Percentiles rank a stretch among this genome's conserved stretches.
phyloP scores from a whole-genome alignment of 2,329 filamentous ascomycete genomes.

The Sporothrix globosa region DNA sequence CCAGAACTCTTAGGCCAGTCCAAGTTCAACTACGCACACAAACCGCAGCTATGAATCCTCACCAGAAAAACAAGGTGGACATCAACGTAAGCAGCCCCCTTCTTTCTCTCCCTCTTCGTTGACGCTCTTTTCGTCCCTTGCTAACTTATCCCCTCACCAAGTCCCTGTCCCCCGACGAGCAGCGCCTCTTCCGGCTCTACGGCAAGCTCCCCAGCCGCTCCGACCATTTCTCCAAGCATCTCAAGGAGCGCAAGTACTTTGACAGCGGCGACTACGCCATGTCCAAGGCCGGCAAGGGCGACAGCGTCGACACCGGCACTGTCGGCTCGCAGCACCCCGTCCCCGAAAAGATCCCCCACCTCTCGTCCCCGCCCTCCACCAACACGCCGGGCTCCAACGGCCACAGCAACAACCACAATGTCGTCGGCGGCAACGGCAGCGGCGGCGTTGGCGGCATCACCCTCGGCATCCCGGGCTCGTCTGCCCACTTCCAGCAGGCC shows the following conservation, averaged over 20 bases:
- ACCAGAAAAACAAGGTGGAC: conserved; percentile 98
- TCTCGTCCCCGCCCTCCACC: conserved; percentile 65
- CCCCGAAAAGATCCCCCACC: conserved; percentile 92
- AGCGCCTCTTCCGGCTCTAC: conserved; percentile 94
- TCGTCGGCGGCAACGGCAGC: conserved; percentile 40
- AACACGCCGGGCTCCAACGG: conserved; percentile 35
- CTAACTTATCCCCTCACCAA: conserved; percentile 47
- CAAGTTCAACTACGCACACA: not conserved
- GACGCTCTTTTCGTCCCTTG: too few species aligned
- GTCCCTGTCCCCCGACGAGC: conserved; percentile 92
- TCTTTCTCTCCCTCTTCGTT: not conserved
- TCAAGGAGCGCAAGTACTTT: conserved; percentile 99
- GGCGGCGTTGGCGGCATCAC: conserved; percentile 42
- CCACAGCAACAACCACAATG: conserved; percentile 29
- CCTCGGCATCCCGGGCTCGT: conserved; percentile 48
- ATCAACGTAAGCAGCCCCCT: conserved; percentile 67
- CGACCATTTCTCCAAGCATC: conserved; percentile 95
- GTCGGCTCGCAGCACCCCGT: conserved; percentile 94
- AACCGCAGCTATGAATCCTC: conserved; percentile 72
- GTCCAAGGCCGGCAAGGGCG: conserved; percentile 95
- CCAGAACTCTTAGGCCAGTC: not conserved
- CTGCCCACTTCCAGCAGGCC: conserved; percentile 55
- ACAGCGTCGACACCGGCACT: conserved; percentile 87
- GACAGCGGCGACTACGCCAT: conserved; percentile 95
- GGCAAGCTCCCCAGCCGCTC: conserved; percentile 97